Evolutionary conservation across 495 filamentous ascomycete species (phyloP).

Genomic region (Aspergillus leporis): DNA sequence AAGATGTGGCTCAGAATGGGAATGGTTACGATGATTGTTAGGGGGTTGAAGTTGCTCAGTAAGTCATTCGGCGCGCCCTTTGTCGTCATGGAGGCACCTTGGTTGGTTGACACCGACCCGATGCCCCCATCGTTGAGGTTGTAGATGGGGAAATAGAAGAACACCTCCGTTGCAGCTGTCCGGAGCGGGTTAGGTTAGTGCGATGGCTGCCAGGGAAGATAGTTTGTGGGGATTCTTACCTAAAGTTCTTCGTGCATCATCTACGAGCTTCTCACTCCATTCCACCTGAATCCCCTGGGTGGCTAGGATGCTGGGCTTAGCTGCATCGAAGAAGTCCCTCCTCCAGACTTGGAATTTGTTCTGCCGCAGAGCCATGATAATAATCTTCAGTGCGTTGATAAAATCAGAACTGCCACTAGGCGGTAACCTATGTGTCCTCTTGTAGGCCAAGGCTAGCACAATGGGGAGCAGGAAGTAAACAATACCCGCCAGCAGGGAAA

Average conservation of each 20-base stretch:
- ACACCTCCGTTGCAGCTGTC: conserved; percentile 51
- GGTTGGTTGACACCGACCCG: conserved; percentile 45
- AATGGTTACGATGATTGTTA: conserved; percentile 64
- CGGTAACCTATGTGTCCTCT: conserved; percentile 47
- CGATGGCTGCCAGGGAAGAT: background rate
- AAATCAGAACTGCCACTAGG: conserved; percentile 52
- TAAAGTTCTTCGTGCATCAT: conserved; percentile 48
- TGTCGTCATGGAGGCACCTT: conserved; percentile 63
- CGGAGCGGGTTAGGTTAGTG: background rate
- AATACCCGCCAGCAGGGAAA: conserved; percentile 38
- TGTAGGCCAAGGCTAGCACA: conserved; percentile 50
- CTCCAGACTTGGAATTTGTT: conserved; percentile 59
- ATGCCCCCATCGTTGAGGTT: conserved; percentile 52
- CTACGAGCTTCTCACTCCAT: conserved; percentile 52
- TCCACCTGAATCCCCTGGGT: conserved; percentile 42
- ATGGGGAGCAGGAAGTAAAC: conserved; percentile 56
- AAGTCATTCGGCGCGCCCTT: conserved; percentile 72
- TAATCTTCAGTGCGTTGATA: conserved; percentile 55
- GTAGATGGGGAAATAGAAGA: conserved; percentile 55
- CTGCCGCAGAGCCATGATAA: conserved; percentile 52
- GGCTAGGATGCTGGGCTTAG: conserved; percentile 60
- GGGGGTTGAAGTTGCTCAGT: conserved; percentile 67
- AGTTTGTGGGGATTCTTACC: conserved; percentile 13
- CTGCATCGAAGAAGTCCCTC: conserved; percentile 62
- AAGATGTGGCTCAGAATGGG: conserved; percentile 63